Base-by-base conservation (phyloP, 805 yeast genomes). In the Metschnikowia gelsemii region DNA sequence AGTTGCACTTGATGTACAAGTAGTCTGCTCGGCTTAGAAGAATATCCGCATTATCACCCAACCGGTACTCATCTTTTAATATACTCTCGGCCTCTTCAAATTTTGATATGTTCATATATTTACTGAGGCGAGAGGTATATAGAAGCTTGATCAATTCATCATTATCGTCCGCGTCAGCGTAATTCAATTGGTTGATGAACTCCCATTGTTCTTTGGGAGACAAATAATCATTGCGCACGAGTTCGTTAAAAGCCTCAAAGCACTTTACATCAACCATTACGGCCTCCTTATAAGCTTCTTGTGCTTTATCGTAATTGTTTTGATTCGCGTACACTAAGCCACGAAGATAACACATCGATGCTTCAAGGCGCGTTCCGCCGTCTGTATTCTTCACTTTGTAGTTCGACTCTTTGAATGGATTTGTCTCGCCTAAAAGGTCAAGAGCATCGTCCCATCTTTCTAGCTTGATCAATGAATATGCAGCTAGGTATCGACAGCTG, bases 141-240 rank as follows among this genome's bases (percentile, higher is more conserved):
- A 91, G 63, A 41, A 85, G 67, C 55, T 75, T 80, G n/a, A 88
- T 79, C 47, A 91, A 69, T 44, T 88, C 96, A 32, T 83, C 82
- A 53, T 87, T 88, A 55, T 83, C 87, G 50, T 81, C 93, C 2
- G 85, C 76, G 38, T 77, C 84, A 32, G 84, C 77, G 58, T 88
- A 87, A 49, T 82, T 78, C 29, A 88, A 63, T 21, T 74, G 59
- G 8, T 75, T 66, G 8, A 89, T 59, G 26, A 93, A 74, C 26
- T 83, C 87, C 93, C 95, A 86, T 63, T 89, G 95, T 56, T 91
- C 97, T 13, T 69, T 62, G 0, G 97, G 96, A 0, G 93, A 77
- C 63, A 91, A 66, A 53, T 88, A 73, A 55, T 82, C 83, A 51
- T 84, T 84, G 31, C 75, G 66, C 1, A 86, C 75, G 37, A 91